Evolutionary conservation across 345 rosid species (phyloP).

Genomic region (Aquilaria sinensis): DNA sequence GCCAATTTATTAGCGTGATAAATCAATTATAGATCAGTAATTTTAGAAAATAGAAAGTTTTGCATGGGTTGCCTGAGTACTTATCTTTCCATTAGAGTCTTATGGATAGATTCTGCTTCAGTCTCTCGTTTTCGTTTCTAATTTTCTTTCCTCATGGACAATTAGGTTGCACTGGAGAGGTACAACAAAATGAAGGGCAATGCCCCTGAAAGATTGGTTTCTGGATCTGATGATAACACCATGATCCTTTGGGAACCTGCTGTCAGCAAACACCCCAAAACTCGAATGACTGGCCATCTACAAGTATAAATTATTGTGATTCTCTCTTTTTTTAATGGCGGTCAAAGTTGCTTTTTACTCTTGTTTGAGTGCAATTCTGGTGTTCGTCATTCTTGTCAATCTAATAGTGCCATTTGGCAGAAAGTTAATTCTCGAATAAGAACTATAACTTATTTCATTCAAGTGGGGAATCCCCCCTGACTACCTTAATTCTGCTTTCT

Average conservation of each 20-base stretch:
- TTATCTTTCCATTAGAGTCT: too few species aligned
- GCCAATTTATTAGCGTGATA: too few species aligned
- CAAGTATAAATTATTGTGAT: slow-evolving; percentile 36
- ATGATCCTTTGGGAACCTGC: slow-evolving; percentile 98
- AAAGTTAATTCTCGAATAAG: too few species aligned
- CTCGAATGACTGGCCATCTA: slow-evolving; percentile 88
- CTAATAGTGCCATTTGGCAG: too few species aligned
- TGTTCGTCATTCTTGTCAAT: not conserved
- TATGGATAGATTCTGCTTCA: too few species aligned
- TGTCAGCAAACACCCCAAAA: slow-evolving; percentile 66
- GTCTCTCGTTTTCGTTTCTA: slow-evolving; percentile 7
- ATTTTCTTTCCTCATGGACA: slow-evolving; percentile 7
- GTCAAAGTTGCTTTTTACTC: slow-evolving; percentile 1
- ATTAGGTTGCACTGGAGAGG: slow-evolving; percentile 72
- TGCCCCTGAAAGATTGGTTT: slow-evolving; percentile 86
- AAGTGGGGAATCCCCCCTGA: too few species aligned
- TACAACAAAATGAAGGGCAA: slow-evolving; percentile 76
- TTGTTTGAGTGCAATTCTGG: slow-evolving; percentile 4
- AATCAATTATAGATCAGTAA: too few species aligned
- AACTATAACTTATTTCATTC: too few species aligned
- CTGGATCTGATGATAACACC: slow-evolving; percentile 94
- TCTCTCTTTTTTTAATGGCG: slow-evolving; percentile 1
- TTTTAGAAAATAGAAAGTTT: too few species aligned
- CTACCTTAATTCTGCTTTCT: too few species aligned
- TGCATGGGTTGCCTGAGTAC: too few species aligned